Percentiles rank a stretch among this genome's conserved stretches.
Conservation (phyloP, 306 rosid genomes). For the Oemleria cerasiformis region DNA sequence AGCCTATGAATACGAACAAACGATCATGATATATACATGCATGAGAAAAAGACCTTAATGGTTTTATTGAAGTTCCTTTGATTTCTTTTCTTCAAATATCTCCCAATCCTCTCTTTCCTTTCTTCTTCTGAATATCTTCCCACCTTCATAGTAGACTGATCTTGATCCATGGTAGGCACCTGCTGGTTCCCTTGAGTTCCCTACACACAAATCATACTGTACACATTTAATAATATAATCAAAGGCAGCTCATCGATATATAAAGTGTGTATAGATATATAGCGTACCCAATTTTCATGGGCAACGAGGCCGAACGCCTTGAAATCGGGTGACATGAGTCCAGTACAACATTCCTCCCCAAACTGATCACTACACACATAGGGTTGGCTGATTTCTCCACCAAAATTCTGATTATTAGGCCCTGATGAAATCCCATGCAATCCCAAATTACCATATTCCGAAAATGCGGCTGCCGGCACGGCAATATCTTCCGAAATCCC, state of each 20-base stretch:
- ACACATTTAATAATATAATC: no score
- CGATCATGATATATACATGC: background rate
- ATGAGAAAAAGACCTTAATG: slow-evolving; percentile 26
- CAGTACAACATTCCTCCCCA: slow-evolving; percentile 50
- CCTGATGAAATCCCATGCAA: slow-evolving; percentile 33
- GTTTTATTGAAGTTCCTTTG: slow-evolving; percentile 92
- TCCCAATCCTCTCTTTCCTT: slow-evolving; percentile 75
- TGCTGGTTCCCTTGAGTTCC: slow-evolving; percentile 58
- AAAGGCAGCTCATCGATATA: no score
- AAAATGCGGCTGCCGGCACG: slow-evolving; percentile 22
- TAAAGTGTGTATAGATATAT: no score
- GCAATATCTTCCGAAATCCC: slow-evolving; percentile 36
- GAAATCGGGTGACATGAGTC: slow-evolving; percentile 39
- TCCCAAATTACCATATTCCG: slow-evolving; percentile 31
- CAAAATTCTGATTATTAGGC: slow-evolving; percentile 23
- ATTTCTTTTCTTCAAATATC: slow-evolving; percentile 92
- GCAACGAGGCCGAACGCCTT: slow-evolving; percentile 37
- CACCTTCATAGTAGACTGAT: slow-evolving; percentile 57
- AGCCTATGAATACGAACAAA: no score
- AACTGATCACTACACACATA: slow-evolving; percentile 23
- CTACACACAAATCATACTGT: slow-evolving; percentile 22
- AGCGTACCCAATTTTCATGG: slow-evolving; percentile 49
- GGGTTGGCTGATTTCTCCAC: slow-evolving; percentile 25
- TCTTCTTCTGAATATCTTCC: slow-evolving; percentile 89
- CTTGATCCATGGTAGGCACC: slow-evolving; percentile 48